Base-by-base conservation (phyloP, 1,284 basidiomycete species). In the Ustilago esculenta region DNA sequence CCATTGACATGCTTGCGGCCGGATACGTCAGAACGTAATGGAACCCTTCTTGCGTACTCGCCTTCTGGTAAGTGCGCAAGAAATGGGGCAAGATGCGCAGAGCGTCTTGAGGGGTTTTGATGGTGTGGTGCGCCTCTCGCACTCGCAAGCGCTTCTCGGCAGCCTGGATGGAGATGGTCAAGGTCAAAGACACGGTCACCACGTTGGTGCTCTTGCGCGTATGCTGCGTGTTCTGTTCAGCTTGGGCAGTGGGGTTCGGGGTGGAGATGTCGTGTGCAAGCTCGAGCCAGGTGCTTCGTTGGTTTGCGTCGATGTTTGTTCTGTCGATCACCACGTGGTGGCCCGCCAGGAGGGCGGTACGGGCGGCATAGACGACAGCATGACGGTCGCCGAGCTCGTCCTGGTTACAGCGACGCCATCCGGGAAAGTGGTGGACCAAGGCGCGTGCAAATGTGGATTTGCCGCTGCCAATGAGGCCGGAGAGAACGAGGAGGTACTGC, bases 241-340 rank as follows among this genome's bases (percentile, higher is more conserved):
- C 35, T 18, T 18, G 4, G 18, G n/a, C 40, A 11, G 24, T 14
- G 7, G 37, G 10, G 1, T 15, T 8, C 5, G 18, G 5, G 8
- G 52, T 20, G 21, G 30, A 40, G 12, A 63, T 7, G 8, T 55
- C 50, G 5, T 33, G 46, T 1, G 61, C 68, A 8, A 71, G 58
- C 23, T 67, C 57, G 18, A 71, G 58, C 68, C 68, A 71, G 8
- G 63, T 66, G 6, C 68, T 40, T 1, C 68, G 49, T 20, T 71
- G 68, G 14, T 50, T 60, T 9, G 60, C 63, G 33, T 71, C 68
- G 40, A 71, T 66, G 63, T 71, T 71, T 42, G 68, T 71, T 15
- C 68, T 42, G 48, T 71, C 68, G 33, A 71, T 67, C 30, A 71
- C 36, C 15, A 71, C 68, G 40, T 71, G 40, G 29, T 55, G 36